Evolutionary conservation across 257 asterid genomes (phyloP), one percentile per base, ranked within the genome.

Genomic region (Petunia axillaris): DNA sequence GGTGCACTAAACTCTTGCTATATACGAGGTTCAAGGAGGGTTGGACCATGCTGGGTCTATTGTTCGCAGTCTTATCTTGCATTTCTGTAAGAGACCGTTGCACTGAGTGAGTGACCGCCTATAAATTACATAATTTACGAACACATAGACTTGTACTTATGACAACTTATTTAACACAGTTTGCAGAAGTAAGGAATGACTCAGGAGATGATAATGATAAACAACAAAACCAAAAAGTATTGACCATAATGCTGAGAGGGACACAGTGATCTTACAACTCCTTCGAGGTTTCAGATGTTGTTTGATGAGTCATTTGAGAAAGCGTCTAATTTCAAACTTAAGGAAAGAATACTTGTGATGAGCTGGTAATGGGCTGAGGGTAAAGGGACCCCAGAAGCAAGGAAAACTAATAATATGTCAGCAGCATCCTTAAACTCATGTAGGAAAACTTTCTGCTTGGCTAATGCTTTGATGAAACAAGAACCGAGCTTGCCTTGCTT

Each of bases 401-500:
- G 62, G 62, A 73, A 43, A 73, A 13, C 25, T 50, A 50, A 6
- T 50, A 73, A 35, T 13, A 36, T 36, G 35, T 73, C 78, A 50
- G 13, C 25, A 48, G 46, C 62, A 60, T 73, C 46, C 52, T 50
- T 70, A 35, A 73, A 13, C 62, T 46, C 55, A 35, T 1, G 62
- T 46, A 11, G 46, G 14, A 50, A 50, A 73, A 73, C 1, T 50
- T 50, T 73, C 62, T 73, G 46, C 78, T 50, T 50, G 36, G 62
- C 11, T 71, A 71, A 71, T 35, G 77, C 44, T 48, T 46, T 48
- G 77, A 71, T 48, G 77, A 71, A 48, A 50, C 46, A 25, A 71
- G 37, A 71, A 48, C 36, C 50, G 78, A 3, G 14, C 44, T 35
- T 73, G 46, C 78, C 41, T 73, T 73, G 58, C 10, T 70, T 16